A percentile compares a stretch with the other conserved stretches of the same genome.
These are phyloP conservation scores for Fusarium solani-melongenae DNA, from an alignment of 2,329 filamentous ascomycete genomes.

Conservation along the genomic window DNA sequence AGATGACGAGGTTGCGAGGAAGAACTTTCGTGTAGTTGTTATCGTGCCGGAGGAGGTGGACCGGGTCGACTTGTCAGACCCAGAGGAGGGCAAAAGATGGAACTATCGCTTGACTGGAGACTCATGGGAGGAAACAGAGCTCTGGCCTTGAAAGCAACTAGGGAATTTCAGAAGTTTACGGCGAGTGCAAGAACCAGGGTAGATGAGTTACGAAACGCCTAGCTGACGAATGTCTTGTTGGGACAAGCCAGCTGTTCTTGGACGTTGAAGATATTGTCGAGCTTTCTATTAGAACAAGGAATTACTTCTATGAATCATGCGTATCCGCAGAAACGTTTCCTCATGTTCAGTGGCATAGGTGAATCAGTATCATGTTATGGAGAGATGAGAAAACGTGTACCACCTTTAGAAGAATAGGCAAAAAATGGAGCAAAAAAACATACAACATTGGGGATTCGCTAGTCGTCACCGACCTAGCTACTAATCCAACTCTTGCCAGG, in stretches of 20 bases:
- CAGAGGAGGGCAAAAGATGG: slow-evolving; percentile 71
- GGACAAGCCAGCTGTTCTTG: neutral
- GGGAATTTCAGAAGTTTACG: neutral
- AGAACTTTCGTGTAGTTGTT: slow-evolving; percentile 85
- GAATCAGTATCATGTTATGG: neutral
- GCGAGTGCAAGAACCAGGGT: neutral
- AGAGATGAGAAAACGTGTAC: neutral
- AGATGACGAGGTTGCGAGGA: slow-evolving; percentile 75
- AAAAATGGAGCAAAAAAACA: slow-evolving; percentile 1
- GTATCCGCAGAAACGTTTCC: no score
- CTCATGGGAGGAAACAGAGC: slow-evolving; percentile 75
- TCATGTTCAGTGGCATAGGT: neutral
- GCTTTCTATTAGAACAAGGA: neutral
- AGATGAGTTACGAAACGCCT: neutral
- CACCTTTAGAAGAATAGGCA: neutral
- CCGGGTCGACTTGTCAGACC: slow-evolving; percentile 75
- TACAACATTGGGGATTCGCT: slow-evolving; percentile 35
- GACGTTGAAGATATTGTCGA: neutral
- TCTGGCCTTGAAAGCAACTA: slow-evolving; percentile 68
- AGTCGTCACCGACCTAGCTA: slow-evolving; percentile 34
- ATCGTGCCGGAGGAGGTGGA: slow-evolving; percentile 84
- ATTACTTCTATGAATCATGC: neutral
- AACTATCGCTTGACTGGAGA: slow-evolving; percentile 69
- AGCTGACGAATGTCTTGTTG: neutral
- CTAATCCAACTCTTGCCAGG: slow-evolving; percentile 35